phyloP scores from a whole-genome alignment of 148 eudicot genomes.

The Rhododendron vialii region DNA sequence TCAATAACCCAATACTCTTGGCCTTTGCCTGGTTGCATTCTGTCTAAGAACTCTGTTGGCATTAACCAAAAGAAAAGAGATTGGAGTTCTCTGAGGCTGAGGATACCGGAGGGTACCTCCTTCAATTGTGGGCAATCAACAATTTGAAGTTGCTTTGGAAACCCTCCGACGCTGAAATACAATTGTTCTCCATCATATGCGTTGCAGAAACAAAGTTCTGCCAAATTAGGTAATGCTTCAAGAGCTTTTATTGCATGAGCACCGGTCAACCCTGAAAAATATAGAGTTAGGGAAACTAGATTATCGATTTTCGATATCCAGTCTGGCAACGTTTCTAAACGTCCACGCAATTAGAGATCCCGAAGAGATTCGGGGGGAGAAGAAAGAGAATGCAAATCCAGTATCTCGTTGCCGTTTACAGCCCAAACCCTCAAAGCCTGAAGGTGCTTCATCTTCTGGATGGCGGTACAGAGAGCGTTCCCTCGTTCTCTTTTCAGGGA shows the following conservation, averaged over 20 bases:
- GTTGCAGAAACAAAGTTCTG: background rate
- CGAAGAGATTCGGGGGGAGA: background rate
- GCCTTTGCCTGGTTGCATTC: background rate
- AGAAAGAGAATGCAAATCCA: background rate
- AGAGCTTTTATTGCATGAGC: background rate
- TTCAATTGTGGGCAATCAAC: background rate
- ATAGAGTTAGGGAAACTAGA: background rate
- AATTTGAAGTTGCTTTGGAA: background rate
- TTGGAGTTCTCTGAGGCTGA: background rate
- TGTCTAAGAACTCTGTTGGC: background rate
- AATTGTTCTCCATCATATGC: background rate
- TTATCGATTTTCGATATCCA: background rate
- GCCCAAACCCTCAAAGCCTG: background rate
- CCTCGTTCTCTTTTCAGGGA: background rate
- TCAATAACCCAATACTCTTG: background rate
- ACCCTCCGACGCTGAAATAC: background rate
- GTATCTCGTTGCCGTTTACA: background rate
- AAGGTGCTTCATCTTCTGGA: constrained; percentile 3
- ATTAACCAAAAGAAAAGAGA: background rate
- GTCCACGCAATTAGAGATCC: background rate
- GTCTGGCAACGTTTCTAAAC: background rate
- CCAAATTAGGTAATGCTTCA: background rate
- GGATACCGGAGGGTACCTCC: background rate
- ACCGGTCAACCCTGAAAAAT: background rate
- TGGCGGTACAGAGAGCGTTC: background rate